Base-by-base conservation (phyloP, 2,329 filamentous ascomycete species). In the Curvularia sp. region DNA sequence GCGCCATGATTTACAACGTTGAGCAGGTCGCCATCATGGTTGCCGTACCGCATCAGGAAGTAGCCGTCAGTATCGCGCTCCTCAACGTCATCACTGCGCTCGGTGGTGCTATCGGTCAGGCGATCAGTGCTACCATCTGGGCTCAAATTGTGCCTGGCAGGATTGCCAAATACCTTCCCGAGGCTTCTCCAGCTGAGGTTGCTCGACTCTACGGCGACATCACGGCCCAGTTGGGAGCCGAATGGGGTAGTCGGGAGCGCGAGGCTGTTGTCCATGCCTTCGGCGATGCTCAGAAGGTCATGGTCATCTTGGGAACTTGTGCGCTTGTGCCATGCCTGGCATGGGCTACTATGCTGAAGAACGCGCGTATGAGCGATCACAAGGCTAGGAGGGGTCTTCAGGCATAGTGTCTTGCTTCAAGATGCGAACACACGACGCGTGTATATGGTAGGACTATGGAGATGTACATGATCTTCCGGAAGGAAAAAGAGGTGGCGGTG, bases 121-220 rank as follows among this genome's bases (percentile, higher is more conserved):
- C 86, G 4, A 81, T 90, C 43, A 83, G 87, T 1, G 82, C 82
- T 0, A 86, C 87, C 7, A 84, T 90, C 55, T 90, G 87, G 87
- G 85, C 83, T 0, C 79, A 83, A 55, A 82, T 82, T 1, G 83
- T 90, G 58, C 81, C 81, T 13, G 52, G 44, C 24, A 62, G 59
- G 41, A 54, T 69, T 13, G 50, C 35, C 3, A 49, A 61, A 28
- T 65, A 67, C 42, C 51, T 73, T 35, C 70, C 66, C 5, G 56
- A 47, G 2, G 60, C 52, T n/a, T 49, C 55, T 4, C 63, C 60
- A 22, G 39, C 30, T 12, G 22, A 61, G 31, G 53, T 58, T 9
- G 49, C 42, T 7, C 13, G 31, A 4, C 57, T 69, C 12, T 66
- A 62, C 61, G 79, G 80, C 26, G 80, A 81, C 66, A 66, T 88